Conservation (phyloP, 108 stramenopile species). For the Chaetoceros muelleri region DNA sequence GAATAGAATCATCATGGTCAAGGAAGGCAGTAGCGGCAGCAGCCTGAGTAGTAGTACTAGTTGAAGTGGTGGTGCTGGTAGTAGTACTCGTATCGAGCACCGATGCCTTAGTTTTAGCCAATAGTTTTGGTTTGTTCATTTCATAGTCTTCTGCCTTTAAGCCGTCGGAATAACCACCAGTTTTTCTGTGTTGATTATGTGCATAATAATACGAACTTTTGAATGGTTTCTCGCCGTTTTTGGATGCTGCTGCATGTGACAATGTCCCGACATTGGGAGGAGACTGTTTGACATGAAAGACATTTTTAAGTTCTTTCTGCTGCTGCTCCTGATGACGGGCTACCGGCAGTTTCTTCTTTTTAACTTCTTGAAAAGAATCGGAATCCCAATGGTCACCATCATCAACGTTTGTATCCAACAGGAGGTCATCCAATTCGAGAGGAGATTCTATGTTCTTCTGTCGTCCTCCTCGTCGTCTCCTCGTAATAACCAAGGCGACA, state of each 20-base stretch:
- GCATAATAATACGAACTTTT: conserved; percentile 73
- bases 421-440: too few relatives aligned
- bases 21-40: neutral
- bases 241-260: neutral
- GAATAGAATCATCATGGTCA: conserved; percentile 7
- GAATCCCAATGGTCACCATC: too few relatives aligned
- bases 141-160: conserved; percentile 65
- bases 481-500: too few relatives aligned
- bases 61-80: neutral
- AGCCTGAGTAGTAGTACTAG: neutral
- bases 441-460: too few relatives aligned
- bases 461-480: too few relatives aligned
- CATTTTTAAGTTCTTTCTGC: neutral
- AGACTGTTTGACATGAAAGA: neutral
- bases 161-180: conserved; percentile 77
- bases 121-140: conserved; percentile 71
- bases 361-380: too few relatives aligned
- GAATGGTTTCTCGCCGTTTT: conserved; percentile 46
- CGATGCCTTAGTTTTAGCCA: conserved; percentile 35
- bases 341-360: too few relatives aligned
- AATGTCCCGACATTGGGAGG: neutral
- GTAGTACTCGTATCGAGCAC: conserved; percentile 11
- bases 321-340: too few relatives aligned
- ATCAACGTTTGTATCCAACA: too few relatives aligned
- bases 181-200: conserved; percentile 58